Conservation (phyloP, 73 alveolate genomes). For the Breviolum minutum region DNA sequence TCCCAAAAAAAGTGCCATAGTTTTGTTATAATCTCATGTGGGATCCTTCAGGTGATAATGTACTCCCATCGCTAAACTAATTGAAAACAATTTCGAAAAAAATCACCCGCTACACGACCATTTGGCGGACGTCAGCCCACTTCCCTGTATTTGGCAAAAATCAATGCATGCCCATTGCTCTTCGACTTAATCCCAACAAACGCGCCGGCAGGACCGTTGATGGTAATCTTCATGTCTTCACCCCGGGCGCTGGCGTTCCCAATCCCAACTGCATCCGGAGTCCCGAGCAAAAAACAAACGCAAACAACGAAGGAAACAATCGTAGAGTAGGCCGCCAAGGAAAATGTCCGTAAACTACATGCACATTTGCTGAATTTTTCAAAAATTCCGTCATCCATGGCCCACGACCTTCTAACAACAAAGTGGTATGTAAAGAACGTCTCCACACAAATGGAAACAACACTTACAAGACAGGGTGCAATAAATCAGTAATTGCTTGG, state of each 20-base stretch:
- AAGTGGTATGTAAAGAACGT: too few species aligned
- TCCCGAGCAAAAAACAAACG: too few species aligned
- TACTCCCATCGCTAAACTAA: background rate
- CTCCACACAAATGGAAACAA: too few species aligned
- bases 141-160: background rate
- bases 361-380: too few species aligned
- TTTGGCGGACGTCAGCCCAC: background rate
- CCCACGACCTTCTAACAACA: too few species aligned
- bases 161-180: background rate
- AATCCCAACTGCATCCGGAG: too few species aligned
- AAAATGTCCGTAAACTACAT: too few species aligned
- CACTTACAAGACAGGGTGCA: too few species aligned
- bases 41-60: background rate
- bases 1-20: background rate
- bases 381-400: too few species aligned
- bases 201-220: background rate
- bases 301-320: too few species aligned
- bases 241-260: background rate
- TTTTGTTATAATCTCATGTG: background rate
- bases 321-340: too few species aligned
- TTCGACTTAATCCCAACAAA: background rate
- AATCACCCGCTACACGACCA: background rate
- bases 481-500: too few species aligned
- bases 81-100: background rate
- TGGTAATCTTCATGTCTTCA: slow-evolving; percentile 26